Evolutionary conservation across 768 basidiomycete species (phyloP).

Genomic region (Amanita exitialis): DNA sequence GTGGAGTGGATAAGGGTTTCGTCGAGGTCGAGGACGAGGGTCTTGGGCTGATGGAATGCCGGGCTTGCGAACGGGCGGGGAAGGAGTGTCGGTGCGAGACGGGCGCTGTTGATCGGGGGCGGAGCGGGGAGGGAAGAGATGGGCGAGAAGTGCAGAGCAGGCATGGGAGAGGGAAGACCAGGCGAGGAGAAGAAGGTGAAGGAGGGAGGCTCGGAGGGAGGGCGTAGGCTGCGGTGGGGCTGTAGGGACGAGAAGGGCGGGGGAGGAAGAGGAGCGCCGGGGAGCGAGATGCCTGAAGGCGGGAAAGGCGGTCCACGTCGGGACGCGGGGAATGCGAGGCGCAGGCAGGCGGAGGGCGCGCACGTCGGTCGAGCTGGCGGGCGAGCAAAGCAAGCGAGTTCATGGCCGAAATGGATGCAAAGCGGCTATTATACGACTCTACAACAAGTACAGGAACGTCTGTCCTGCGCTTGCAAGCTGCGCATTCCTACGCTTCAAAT

Average conservation of each 20-base stretch:
- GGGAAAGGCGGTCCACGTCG: slow-evolving; percentile 48
- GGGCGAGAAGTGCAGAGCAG: slow-evolving; percentile 36
- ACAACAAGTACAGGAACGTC: slow-evolving; percentile 45
- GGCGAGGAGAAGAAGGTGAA: slow-evolving; percentile 54
- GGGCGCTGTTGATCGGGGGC: background rate
- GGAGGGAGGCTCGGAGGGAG: slow-evolving; percentile 27
- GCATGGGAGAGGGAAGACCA: slow-evolving; percentile 62
- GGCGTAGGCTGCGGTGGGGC: slow-evolving; percentile 7
- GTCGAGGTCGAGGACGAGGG: slow-evolving; percentile 93
- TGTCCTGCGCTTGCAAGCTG: slow-evolving; percentile 24
- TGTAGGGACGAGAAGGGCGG: slow-evolving; percentile 29
- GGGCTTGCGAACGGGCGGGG: slow-evolving; percentile 36
- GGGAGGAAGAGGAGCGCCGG: slow-evolving; percentile 57
- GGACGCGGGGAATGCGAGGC: slow-evolving; percentile 34
- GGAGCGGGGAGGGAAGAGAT: background rate
- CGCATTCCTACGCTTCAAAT: slow-evolving; percentile 30
- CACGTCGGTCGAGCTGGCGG: slow-evolving; percentile 72
- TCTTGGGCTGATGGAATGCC: slow-evolving; percentile 84
- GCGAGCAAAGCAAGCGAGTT: slow-evolving; percentile 78
- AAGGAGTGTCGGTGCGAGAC: slow-evolving; percentile 42
- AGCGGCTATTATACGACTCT: slow-evolving; percentile 7
- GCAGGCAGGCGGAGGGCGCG: slow-evolving; percentile 30
- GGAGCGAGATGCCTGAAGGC: slow-evolving; percentile 33
- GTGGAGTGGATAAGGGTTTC: slow-evolving; percentile 99
- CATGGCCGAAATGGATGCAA: slow-evolving; percentile 29